These are phyloP conservation scores for Mediolabrus comicus DNA, from an alignment of 108 stramenopile genomes.

Conservation along the genomic window DNA sequence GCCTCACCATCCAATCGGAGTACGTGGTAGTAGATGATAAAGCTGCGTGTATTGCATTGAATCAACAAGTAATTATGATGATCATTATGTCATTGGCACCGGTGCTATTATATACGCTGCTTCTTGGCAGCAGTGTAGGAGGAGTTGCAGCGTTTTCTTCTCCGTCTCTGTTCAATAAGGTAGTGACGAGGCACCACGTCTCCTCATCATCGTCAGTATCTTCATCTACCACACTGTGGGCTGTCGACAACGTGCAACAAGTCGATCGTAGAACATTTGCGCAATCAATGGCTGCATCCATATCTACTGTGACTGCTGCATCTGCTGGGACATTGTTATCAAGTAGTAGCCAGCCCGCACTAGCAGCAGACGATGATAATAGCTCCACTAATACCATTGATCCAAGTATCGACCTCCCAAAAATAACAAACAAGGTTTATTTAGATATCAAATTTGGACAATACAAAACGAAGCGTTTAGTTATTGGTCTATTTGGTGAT, in stretches of 20 bases:
- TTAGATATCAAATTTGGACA: constrained; percentile 53
- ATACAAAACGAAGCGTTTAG: constrained; percentile 38
- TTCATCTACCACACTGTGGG: too few species aligned
- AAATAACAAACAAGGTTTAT: constrained; percentile 60
- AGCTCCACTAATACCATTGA: constrained; percentile 49
- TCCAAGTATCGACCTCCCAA: constrained; percentile 47
- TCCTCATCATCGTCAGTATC: neutral
- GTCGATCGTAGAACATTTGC: neutral
- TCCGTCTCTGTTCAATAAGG: neutral
- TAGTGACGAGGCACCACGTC: neutral
- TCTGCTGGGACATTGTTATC: neutral
- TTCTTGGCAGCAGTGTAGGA: neutral
- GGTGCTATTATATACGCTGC: neutral
- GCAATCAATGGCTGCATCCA: neutral
- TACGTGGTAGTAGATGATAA: too few species aligned
- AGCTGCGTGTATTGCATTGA: too few species aligned
- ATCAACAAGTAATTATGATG: too few species aligned
- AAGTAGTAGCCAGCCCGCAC: neutral
- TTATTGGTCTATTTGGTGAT: constrained; percentile 69
- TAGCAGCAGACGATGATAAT: neutral
- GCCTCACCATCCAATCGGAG: too few species aligned
- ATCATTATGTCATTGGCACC: neutral
- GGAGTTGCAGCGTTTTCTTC: neutral
- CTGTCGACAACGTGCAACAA: neutral
- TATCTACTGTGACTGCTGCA: neutral